Percentiles rank a stretch among this genome's conserved stretches.
Evolutionary conservation across 2,329 filamentous ascomycete species (phyloP).

Genomic region (Trichothecium roseum): DNA sequence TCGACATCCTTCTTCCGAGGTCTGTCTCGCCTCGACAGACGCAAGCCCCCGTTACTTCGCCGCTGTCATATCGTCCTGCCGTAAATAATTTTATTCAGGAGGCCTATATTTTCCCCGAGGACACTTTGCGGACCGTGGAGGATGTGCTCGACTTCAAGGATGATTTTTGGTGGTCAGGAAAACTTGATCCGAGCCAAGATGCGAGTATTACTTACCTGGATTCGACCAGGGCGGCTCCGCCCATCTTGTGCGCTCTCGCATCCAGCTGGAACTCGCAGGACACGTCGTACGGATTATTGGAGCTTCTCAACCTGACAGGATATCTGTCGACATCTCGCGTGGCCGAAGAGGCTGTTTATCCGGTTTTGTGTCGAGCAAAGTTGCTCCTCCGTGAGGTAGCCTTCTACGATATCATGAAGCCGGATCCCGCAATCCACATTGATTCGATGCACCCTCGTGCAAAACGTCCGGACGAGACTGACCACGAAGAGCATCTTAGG

Average conservation of each 20-base stretch:
- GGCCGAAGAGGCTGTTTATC: slow-evolving; percentile 36
- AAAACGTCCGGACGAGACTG: slow-evolving; percentile 27
- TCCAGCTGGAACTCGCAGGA: slow-evolving; percentile 40
- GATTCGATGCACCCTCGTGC: slow-evolving; percentile 12
- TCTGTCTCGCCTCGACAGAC: slow-evolving; percentile 36
- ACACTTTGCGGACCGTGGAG: slow-evolving; percentile 29
- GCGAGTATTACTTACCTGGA: slow-evolving; percentile 8
- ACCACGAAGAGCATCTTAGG: slow-evolving; percentile 35
- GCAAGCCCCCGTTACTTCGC: slow-evolving; percentile 40
- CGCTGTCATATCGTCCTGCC: slow-evolving; percentile 34
- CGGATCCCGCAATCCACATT: slow-evolving; percentile 30
- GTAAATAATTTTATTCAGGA: slow-evolving; percentile 43
- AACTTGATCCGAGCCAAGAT: slow-evolving; percentile 24
- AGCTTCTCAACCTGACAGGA: slow-evolving; percentile 39
- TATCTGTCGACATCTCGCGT: slow-evolving; percentile 36
- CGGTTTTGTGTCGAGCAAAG: slow-evolving; percentile 43
- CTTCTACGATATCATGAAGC: slow-evolving; percentile 42
- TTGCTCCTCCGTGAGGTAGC: slow-evolving; percentile 42
- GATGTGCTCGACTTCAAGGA: slow-evolving; percentile 42
- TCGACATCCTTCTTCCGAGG: slow-evolving; percentile 39
- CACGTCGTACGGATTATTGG: slow-evolving; percentile 40
- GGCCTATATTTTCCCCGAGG: slow-evolving; percentile 30
- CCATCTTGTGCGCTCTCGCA: slow-evolving; percentile 38
- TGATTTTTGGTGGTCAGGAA: slow-evolving; percentile 47
- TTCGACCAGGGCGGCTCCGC: slow-evolving; percentile 26